phyloP scores from a whole-genome alignment of 1,284 basidiomycete species.

The Peniophora sp. region DNA sequence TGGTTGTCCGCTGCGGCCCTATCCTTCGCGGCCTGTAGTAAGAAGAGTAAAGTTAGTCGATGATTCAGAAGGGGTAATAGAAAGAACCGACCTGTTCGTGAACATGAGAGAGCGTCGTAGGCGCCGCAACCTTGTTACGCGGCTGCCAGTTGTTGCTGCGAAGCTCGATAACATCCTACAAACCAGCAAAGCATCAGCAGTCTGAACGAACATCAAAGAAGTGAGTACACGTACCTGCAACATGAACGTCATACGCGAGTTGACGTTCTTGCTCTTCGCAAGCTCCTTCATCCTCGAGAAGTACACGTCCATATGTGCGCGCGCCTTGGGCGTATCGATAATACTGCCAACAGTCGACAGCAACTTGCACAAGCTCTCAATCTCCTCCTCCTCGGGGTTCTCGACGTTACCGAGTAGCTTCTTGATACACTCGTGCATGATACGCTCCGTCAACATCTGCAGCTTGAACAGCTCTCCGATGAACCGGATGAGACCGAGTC shows the following conservation, averaged over 20 bases:
- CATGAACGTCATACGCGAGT: slow-evolving; percentile 92
- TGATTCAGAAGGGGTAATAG: background rate
- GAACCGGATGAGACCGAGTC: slow-evolving; percentile 95
- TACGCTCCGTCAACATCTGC: slow-evolving; percentile 31
- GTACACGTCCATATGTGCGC: slow-evolving; percentile 86
- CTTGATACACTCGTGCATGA: slow-evolving; percentile 94
- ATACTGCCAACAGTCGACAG: slow-evolving; percentile 82
- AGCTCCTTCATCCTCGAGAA: slow-evolving; percentile 86
- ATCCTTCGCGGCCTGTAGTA: slow-evolving; percentile 56
- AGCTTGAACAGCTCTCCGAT: slow-evolving; percentile 98
- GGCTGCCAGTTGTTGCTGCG: slow-evolving; percentile 78
- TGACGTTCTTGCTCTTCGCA: slow-evolving; percentile 65
- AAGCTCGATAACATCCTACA: slow-evolving; percentile 67
- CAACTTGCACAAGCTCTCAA: slow-evolving; percentile 93
- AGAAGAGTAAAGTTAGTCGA: background rate
- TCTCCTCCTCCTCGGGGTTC: slow-evolving; percentile 95
- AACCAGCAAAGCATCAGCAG: background rate
- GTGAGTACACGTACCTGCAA: slow-evolving; percentile 64
- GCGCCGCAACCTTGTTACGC: slow-evolving; percentile 70
- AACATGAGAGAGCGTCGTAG: slow-evolving; percentile 84
- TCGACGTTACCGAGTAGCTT: slow-evolving; percentile 89
- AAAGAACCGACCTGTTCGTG: slow-evolving; percentile 67
- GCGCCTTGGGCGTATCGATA: slow-evolving; percentile 77
- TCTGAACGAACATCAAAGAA: background rate
- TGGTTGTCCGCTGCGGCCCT: slow-evolving; percentile 64